Evolutionary conservation across 2,329 filamentous ascomycete genomes (phyloP).

Genomic region (Akanthomyces dipterigenus): DNA sequence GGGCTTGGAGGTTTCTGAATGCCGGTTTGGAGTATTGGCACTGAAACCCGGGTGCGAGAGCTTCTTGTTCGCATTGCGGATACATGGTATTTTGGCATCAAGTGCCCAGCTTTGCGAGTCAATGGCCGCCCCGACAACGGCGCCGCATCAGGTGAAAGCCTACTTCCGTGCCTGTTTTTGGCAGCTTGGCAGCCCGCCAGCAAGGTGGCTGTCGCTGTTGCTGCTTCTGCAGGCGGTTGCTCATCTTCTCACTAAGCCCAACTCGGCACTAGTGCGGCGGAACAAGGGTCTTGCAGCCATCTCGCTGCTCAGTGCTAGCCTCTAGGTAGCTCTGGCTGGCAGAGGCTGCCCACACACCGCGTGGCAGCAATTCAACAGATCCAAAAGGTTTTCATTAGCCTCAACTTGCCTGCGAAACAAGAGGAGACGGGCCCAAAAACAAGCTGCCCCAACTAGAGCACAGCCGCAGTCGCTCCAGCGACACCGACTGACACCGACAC

Average conservation of each 20-base stretch:
- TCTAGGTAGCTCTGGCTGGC: too few species aligned
- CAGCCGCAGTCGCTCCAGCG: conserved; percentile 1
- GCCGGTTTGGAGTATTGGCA: neutral
- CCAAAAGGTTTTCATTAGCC: conserved; percentile 7
- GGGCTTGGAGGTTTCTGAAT: neutral
- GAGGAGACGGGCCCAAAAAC: neutral
- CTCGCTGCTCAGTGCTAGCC: too few species aligned
- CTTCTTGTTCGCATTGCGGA: conserved; percentile 1
- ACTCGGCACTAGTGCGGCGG: neutral
- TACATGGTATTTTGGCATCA: neutral
- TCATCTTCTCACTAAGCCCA: neutral
- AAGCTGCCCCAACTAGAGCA: conserved; percentile 9
- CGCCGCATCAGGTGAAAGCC: neutral
- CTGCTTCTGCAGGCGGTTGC: neutral
- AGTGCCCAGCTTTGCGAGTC: neutral
- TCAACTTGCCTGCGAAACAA: neutral
- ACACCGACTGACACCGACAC: conserved; percentile 7
- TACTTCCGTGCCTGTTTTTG: neutral
- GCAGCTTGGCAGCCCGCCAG: neutral
- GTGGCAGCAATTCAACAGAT: conserved; percentile 11
- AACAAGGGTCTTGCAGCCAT: neutral
- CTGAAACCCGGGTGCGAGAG: conserved; percentile 4
- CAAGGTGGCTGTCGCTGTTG: neutral
- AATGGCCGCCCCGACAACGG: neutral
- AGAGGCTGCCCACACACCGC: neutral